These are phyloP conservation scores for Fusarium miscanthi DNA, from an alignment of 2,329 filamentous ascomycete genomes.

Conservation along the genomic window DNA sequence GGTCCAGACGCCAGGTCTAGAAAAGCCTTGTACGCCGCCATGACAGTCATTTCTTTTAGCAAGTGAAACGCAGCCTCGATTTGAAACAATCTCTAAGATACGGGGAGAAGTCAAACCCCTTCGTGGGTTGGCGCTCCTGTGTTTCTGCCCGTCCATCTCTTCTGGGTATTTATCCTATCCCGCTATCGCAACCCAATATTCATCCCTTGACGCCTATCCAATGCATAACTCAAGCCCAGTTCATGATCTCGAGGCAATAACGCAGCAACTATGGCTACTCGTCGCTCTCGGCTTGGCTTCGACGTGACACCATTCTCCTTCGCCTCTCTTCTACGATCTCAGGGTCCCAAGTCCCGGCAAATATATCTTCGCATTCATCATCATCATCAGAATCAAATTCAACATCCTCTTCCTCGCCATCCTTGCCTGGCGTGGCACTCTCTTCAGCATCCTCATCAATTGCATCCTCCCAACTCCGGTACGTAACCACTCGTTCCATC, in stretches of 20 bases:
- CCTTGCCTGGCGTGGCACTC: constrained; percentile 14
- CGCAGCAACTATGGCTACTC: constrained; percentile 17
- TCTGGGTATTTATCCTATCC: constrained; percentile 37
- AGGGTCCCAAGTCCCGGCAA: constrained; percentile 70
- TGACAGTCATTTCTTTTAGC: background rate
- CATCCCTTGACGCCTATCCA: constrained; percentile 36
- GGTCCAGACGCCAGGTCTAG: constrained; percentile 1
- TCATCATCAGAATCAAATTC: constrained; percentile 73
- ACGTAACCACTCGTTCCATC: constrained; percentile 65
- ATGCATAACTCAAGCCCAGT: constrained; percentile 17
- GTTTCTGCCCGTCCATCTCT: constrained; percentile 11
- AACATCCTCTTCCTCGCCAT: constrained; percentile 48
- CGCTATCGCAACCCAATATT: constrained; percentile 11
- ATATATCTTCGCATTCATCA: constrained; percentile 75
- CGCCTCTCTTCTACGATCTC: constrained; percentile 61
- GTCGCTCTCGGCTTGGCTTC: constrained; percentile 36
- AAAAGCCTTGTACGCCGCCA: constrained; percentile 8
- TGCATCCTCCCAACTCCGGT: constrained; percentile 62
- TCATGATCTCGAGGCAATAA: background rate
- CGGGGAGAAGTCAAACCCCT: constrained; percentile 1
- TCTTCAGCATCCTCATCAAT: constrained; percentile 19
- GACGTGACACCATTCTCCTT: constrained; percentile 50
- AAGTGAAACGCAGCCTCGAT: constrained; percentile 12
- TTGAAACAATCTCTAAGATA: constrained; percentile 12
- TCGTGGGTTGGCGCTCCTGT: constrained; percentile 5